Evolutionary conservation across 352 stramenopile species (phyloP).

Genomic region (Phytopythium litorale): DNA sequence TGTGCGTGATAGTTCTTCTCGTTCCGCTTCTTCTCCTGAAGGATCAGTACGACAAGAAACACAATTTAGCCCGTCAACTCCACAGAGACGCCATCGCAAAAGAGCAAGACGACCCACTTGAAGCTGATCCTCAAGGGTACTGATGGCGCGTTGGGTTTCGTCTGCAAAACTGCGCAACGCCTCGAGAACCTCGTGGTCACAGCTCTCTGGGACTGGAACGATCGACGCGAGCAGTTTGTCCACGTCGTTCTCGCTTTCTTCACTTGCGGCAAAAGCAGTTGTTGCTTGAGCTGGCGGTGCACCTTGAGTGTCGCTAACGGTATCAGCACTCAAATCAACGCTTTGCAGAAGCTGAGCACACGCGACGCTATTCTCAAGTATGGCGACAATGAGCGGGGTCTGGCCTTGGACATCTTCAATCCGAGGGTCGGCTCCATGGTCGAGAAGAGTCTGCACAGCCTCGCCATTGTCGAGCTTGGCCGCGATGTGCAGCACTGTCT

Average conservation of each 20-base stretch:
- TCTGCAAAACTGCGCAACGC: conserved; percentile 3
- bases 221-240: conserved; percentile 6
- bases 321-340: conserved; percentile 4
- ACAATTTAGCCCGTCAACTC: conserved; percentile 7
- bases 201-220: background rate
- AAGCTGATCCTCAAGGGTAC: conserved; percentile 5
- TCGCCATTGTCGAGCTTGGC: conserved; percentile 38
- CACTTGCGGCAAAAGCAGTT: background rate
- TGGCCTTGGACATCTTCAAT: conserved; percentile 55
- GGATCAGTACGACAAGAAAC: background rate
- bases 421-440: conserved; percentile 32
- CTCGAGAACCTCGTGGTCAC: conserved; percentile 2
- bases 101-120: conserved; percentile 9
- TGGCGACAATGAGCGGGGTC: conserved; percentile 59
- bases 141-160: conserved; percentile 4
- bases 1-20: conserved; percentile 3
- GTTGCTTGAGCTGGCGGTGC: background rate
- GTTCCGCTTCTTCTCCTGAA: conserved; percentile 8
- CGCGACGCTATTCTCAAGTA: conserved; percentile 66
- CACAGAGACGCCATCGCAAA: background rate
- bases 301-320: background rate
- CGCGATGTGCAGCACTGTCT: conserved; percentile 90
- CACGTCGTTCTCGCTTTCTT: conserved; percentile 15
- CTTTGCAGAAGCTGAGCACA: conserved; percentile 62
- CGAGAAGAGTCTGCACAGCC: conserved; percentile 38